Conservation (phyloP, 148 eudicot genomes). For the Silene latifolia region DNA sequence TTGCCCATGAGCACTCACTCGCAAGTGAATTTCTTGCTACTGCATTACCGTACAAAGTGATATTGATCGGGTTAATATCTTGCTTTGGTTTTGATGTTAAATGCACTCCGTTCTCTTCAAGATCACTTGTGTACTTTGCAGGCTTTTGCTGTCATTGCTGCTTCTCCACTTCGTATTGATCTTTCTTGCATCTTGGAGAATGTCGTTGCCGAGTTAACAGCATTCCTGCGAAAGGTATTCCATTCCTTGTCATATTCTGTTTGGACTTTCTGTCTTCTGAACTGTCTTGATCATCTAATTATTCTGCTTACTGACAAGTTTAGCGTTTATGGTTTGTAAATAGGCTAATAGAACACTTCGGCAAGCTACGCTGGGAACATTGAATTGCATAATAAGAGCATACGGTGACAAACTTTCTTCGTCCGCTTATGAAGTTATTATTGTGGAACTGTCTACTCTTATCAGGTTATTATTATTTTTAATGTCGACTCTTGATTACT, state of each 20-base stretch:
- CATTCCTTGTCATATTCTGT: neutral
- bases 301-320: slow-evolving; percentile 13
- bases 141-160: slow-evolving; percentile 94
- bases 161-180: slow-evolving; percentile 79
- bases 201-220: slow-evolving; percentile 82
- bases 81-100: neutral
- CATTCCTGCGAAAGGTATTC: slow-evolving; percentile 83
- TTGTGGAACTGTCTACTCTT: slow-evolving; percentile 84
- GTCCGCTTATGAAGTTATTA: slow-evolving; percentile 92
- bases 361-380: slow-evolving; percentile 93
- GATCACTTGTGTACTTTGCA: slow-evolving; percentile 30
- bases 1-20: neutral
- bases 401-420: slow-evolving; percentile 91
- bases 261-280: neutral
- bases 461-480: slow-evolving; percentile 55
- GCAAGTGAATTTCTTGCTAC: neutral
- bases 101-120: slow-evolving; percentile 1
- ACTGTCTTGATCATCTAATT: neutral
- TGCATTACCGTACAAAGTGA: neutral
- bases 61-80: neutral
- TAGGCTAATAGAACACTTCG: slow-evolving; percentile 94
- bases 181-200: slow-evolving; percentile 84
- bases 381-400: slow-evolving; percentile 78
- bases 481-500: neutral
- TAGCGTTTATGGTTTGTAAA: slow-evolving; percentile 13